These are phyloP conservation scores for Cladosporium colombiae DNA, from an alignment of 2,329 filamentous ascomycete species.

Conservation along the genomic window DNA sequence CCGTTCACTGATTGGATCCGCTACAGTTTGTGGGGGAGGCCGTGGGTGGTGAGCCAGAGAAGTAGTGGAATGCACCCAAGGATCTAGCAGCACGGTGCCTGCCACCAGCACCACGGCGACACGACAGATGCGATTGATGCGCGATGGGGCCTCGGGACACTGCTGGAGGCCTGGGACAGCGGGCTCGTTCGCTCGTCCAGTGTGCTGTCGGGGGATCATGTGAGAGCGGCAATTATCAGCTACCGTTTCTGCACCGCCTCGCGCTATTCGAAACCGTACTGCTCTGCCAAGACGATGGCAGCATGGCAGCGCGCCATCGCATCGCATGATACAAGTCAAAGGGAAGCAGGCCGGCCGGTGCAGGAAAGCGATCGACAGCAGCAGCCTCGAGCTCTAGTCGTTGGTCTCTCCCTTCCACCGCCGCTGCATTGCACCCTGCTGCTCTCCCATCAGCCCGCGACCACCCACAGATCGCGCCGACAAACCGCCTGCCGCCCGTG, in stretches of 20 bases:
- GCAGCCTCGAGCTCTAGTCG: background rate
- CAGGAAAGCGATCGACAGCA: conserved; percentile 1
- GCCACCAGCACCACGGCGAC: background rate
- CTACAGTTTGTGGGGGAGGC: background rate
- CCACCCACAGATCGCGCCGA: background rate
- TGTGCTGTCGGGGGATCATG: background rate
- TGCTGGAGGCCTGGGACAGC: background rate
- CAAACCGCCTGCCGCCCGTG: background rate
- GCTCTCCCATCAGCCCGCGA: conserved; percentile 4
- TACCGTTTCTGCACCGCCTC: conserved; percentile 3
- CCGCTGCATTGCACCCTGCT: background rate
- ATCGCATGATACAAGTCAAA: background rate
- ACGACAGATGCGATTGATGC: background rate
- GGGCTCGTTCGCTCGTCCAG: background rate
- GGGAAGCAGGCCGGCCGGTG: background rate
- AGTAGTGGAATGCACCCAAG: background rate
- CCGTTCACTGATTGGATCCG: background rate
- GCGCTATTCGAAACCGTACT: background rate
- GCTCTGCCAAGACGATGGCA: background rate
- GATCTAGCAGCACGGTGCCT: background rate
- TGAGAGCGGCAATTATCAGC: conserved; percentile 6
- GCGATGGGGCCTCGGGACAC: background rate
- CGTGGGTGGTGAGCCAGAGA: background rate
- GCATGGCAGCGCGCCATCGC: background rate
- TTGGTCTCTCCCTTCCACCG: conserved; percentile 1